Evolutionary conservation across 768 basidiomycete genomes (phyloP), one percentile per base, ranked within the genome.

Genomic region (Pleurotus djamor): DNA sequence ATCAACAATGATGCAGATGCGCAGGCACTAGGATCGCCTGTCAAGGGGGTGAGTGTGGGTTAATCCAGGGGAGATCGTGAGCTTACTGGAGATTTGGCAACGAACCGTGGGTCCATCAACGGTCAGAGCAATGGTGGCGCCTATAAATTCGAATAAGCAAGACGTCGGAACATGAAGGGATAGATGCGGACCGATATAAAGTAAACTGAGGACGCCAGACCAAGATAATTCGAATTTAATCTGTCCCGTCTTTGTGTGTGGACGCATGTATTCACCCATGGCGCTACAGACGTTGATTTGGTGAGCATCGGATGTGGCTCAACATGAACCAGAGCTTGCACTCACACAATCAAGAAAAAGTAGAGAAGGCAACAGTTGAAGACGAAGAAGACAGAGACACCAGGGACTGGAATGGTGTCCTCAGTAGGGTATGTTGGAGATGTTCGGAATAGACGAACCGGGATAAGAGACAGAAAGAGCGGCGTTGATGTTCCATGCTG

Each of bases 141-240:
- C 86, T 86, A 55, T 13, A 9, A 52, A 34, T 17, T 14, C 61
- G 5, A n/a, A 17, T 12, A 48, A 52, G 16, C 45, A 16, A 47
- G 55, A 43, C 16, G 55, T 10, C 12, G 35, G 35, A 58, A 8
- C 16, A 43, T 43, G 16, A 63, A 35, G 12, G 9, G 33, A 48
- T 32, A 28, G 9, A 49, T 10, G 65, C 78, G 60, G 59, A 84
- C 87, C 80, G 37, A 84, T 72, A 58, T 87, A 81, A 35, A 85
- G 66, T 5, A 77, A 54, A 60, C 79, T 77, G 62, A 84, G 67
- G 8, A 81, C 59, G 5, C 71, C 76, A 5, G 83, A 77, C 86
- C 87, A 89, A 14, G 61, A 65, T 62, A 83, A 86, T 66, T 90
- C 88, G 33, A 82, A 68, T 52, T 75, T 65, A 38, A 84, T 75